These are phyloP conservation scores for Xylaria sp. DNA, from an alignment of 2,329 filamentous ascomycete species.

Conservation along the genomic window DNA sequence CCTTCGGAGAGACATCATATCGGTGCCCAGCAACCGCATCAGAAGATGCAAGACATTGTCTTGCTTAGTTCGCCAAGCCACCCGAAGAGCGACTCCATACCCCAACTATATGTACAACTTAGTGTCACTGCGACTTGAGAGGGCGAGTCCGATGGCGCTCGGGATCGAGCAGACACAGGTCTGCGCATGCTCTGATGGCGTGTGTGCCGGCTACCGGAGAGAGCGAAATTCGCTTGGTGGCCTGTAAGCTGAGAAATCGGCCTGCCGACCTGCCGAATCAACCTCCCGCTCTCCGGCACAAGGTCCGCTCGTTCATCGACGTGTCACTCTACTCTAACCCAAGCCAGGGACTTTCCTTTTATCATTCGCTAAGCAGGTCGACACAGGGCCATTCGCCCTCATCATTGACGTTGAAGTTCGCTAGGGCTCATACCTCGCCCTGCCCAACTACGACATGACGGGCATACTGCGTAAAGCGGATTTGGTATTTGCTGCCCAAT, in stretches of 20 bases:
- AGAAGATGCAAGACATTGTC: conserved; percentile 22
- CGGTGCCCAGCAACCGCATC: not conserved
- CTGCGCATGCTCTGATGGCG: not conserved
- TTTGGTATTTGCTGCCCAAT: not conserved
- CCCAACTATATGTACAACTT: too few relatives aligned
- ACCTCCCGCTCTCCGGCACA: not conserved
- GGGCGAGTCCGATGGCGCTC: not conserved
- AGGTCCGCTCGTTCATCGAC: not conserved
- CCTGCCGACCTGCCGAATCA: not conserved
- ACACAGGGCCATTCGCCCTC: too few relatives aligned
- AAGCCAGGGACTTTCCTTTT: too few relatives aligned
- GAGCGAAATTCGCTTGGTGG: not conserved
- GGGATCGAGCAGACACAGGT: not conserved
- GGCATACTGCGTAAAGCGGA: not conserved
- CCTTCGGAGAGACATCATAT: not conserved
- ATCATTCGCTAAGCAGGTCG: too few relatives aligned
- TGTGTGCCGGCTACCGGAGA: not conserved
- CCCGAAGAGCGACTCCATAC: too few relatives aligned
- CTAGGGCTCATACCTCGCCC: too few relatives aligned
- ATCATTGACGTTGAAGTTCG: too few relatives aligned
- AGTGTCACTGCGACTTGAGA: conserved; percentile 5
- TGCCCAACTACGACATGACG: too few relatives aligned
- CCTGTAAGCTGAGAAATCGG: conserved; percentile 5
- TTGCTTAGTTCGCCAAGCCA: conserved; percentile 18
- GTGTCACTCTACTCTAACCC: not conserved